Evolutionary conservation across 257 asterid genomes (phyloP), one percentile per base, ranked within the genome.

Genomic region (Echium plantagineum): DNA sequence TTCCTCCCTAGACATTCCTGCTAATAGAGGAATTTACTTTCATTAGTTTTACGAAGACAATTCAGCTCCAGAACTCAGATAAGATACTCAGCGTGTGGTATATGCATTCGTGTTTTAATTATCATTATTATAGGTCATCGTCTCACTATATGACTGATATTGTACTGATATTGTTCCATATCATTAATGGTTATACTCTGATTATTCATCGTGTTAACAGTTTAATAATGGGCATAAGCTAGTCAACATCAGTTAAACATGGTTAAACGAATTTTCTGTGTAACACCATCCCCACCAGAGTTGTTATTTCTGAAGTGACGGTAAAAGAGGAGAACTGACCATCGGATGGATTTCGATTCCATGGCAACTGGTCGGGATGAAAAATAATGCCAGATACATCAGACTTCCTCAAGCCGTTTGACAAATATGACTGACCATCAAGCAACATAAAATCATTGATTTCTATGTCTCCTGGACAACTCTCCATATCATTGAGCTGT

Each of bases 1-100:
- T 60, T 90, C 97, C 49, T 84, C 96, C 66, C 67, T 80, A 70
- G 77, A 67, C 54, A 61, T 55, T 58, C 77, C 95, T 77, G 77
- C 73, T 63, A 61, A 52, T 28, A 9, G 57, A 58, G 17, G 22
- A 61, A 7, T 18, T 46, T 47, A 57, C 26, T n/a, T 15, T 53
- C 22, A 53, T 53, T 4, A 18, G 6, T 53, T 53, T 4, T n/a
- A 18, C 7, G 28, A 53, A 10, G 49, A 12, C 12, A 42, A 42
- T 13, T 13, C 47, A 42, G 49, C 49, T 42, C 15, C 15, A 42
- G 49, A 42, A 42, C 16, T 10, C 16, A 13, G 49, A 10, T 42
- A 10, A 42, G 3, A 1, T 42, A 10, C 49, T 42, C 49, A 42
- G 15, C 17, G 15, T 42, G 13, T 42, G 49, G 2, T 42, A 13